Conservation (phyloP, 2,329 filamentous ascomycete species). For the Penicillium sp. region DNA sequence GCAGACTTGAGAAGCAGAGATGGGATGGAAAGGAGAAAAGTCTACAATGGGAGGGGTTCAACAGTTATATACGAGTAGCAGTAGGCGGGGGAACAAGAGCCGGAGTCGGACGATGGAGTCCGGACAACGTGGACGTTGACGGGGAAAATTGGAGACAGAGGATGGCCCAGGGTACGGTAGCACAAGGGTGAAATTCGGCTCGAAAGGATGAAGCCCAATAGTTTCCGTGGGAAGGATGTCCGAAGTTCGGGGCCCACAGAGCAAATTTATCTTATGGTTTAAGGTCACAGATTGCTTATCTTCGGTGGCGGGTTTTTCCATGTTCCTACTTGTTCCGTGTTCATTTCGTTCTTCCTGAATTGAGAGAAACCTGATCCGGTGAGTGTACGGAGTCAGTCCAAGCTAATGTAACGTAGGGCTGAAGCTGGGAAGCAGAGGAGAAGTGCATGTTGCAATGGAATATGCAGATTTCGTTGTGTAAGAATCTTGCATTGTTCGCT, state of each 20-base stretch:
- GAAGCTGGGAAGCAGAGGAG: not conserved
- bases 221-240: slow-evolving; percentile 22
- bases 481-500: slow-evolving; percentile 11
- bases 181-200: not conserved
- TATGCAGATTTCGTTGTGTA: not conserved
- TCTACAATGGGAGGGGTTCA: slow-evolving; percentile 10
- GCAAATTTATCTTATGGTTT: slow-evolving; percentile 32
- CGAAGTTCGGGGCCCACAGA: slow-evolving; percentile 31
- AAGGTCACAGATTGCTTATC: slow-evolving; percentile 37
- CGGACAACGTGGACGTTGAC: slow-evolving; percentile 14
- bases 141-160: slow-evolving; percentile 9
- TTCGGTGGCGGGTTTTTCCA: slow-evolving; percentile 14
- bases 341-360: slow-evolving; percentile 14
- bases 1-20: slow-evolving; percentile 12
- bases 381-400: not conserved
- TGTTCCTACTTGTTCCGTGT: slow-evolving; percentile 13
- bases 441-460: slow-evolving; percentile 3
- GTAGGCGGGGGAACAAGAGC: slow-evolving; percentile 12
- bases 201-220: slow-evolving; percentile 1
- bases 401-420: slow-evolving; percentile 7
- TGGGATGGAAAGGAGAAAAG: slow-evolving; percentile 13
- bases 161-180: slow-evolving; percentile 7
- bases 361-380: slow-evolving; percentile 21
- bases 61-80: slow-evolving; percentile 24
- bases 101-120: slow-evolving; percentile 32